Percentiles rank a stretch among this genome's conserved stretches.
phyloP scores from a whole-genome alignment of 805 yeast species.

The Zygotorulaspora sp. region DNA sequence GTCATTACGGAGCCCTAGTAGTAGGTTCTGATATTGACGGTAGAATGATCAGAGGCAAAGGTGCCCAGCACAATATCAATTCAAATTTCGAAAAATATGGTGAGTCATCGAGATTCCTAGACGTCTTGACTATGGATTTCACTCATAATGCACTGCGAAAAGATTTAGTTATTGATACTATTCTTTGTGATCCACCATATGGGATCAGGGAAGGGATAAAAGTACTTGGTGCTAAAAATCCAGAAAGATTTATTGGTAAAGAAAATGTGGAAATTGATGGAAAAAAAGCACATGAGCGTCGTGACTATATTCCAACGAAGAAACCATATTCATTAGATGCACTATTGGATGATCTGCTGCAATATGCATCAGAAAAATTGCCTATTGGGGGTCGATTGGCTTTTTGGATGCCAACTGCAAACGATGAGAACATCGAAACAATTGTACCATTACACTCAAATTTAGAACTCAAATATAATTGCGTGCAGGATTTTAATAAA shows the following conservation, averaged over 20 bases:
- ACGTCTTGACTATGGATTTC: constrained; percentile 87
- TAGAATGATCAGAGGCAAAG: constrained; percentile 65
- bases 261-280: constrained; percentile 76
- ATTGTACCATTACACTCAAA: constrained; percentile 74
- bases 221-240: constrained; percentile 80
- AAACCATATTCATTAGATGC: constrained; percentile 80
- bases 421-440: constrained; percentile 68
- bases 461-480: constrained; percentile 62
- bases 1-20: constrained; percentile 73
- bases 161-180: constrained; percentile 63
- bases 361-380: constrained; percentile 66
- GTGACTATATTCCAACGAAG: constrained; percentile 88
- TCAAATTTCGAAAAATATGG: constrained; percentile 75
- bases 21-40: constrained; percentile 91
- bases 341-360: constrained; percentile 70
- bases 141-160: constrained; percentile 79
- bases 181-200: constrained; percentile 95
- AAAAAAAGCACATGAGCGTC: constrained; percentile 65
- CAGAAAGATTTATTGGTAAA: constrained; percentile 63
- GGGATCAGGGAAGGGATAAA: constrained; percentile 95
- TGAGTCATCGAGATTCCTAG: constrained; percentile 55
- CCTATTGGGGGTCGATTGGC: constrained; percentile 76
- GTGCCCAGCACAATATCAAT: constrained; percentile 40
- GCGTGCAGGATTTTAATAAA: constrained; percentile 84
- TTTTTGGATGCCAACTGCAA: constrained; percentile 98